Conservation (phyloP, 106 monocot species). For the Dioscorea alata region DNA sequence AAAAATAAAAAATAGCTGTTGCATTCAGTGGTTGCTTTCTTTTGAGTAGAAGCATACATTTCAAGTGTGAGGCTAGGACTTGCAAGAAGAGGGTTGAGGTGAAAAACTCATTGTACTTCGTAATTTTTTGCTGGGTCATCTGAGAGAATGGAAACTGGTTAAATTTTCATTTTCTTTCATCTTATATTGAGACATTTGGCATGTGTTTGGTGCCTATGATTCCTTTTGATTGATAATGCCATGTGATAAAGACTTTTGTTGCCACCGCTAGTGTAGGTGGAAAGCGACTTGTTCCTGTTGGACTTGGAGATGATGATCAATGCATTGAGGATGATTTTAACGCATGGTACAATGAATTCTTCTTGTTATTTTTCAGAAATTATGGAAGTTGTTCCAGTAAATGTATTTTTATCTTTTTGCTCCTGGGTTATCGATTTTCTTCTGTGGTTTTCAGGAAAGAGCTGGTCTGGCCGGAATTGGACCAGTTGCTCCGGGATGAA, state of each 20-base stretch:
- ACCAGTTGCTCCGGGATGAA: conserved; percentile 68
- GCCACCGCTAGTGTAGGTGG: conserved; percentile 20
- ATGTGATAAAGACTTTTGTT: neutral
- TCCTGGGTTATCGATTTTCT: neutral
- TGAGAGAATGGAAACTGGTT: neutral
- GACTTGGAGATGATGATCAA: conserved; percentile 75
- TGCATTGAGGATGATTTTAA: conserved; percentile 69
- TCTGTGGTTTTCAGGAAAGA: conserved; percentile 66
- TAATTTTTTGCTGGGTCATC: neutral
- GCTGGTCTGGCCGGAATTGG: conserved; percentile 84
- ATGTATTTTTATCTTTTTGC: no score
- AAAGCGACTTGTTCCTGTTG: conserved; percentile 44
- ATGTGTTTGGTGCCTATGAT: neutral
- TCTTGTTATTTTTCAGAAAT: no score
- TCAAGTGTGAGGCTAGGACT: no score
- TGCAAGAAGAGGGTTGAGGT: no score
- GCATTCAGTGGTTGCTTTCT: no score
- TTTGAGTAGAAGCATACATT: no score
- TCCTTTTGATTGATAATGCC: neutral
- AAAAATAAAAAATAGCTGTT: no score
- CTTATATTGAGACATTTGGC: neutral
- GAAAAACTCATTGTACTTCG: neutral
- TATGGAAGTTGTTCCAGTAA: no score
- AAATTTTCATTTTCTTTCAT: neutral
- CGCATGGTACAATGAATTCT: conserved; percentile 28